Evolutionary conservation across 306 rosid genomes (phyloP).

Genomic region (Dalbergia oliveri): DNA sequence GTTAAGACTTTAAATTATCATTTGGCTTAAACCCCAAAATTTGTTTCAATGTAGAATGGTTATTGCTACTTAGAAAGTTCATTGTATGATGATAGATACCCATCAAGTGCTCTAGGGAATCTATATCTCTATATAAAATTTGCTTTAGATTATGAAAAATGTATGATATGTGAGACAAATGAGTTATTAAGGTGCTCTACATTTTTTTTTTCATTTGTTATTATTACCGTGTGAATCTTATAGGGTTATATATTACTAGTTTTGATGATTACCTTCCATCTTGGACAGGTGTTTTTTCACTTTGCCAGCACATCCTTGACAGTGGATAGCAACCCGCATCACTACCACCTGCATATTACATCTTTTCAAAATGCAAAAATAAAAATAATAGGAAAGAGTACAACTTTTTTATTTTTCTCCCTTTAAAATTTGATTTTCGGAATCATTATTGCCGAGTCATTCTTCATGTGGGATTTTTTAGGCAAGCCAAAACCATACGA

Average conservation of each 20-base stretch:
- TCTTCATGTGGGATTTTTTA: not conserved
- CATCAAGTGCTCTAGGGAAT: not conserved
- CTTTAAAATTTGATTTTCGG: not conserved
- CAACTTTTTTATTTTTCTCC: not conserved
- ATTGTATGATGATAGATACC: not conserved
- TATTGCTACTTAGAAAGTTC: not conserved
- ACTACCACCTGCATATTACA: slow-evolving; percentile 77
- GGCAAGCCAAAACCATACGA: slow-evolving; percentile 5
- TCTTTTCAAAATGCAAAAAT: not conserved
- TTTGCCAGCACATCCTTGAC: slow-evolving; percentile 96
- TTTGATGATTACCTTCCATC: slow-evolving; percentile 74
- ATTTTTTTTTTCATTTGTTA: not conserved
- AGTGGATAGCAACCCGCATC: slow-evolving; percentile 89
- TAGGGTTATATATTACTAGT: not conserved
- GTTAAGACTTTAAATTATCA: not conserved
- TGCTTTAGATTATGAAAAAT: slow-evolving; percentile 16
- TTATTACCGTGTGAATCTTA: not conserved
- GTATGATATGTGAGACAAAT: not conserved
- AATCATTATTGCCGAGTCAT: not conserved
- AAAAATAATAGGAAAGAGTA: not conserved
- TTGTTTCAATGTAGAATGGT: not conserved
- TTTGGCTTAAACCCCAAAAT: not conserved
- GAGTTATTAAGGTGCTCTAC: not conserved
- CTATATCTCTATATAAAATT: not conserved
- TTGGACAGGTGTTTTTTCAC: slow-evolving; percentile 85